Conservation (phyloP, 2,329 filamentous ascomycete species). For the Cytospora paraplurivora region DNA sequence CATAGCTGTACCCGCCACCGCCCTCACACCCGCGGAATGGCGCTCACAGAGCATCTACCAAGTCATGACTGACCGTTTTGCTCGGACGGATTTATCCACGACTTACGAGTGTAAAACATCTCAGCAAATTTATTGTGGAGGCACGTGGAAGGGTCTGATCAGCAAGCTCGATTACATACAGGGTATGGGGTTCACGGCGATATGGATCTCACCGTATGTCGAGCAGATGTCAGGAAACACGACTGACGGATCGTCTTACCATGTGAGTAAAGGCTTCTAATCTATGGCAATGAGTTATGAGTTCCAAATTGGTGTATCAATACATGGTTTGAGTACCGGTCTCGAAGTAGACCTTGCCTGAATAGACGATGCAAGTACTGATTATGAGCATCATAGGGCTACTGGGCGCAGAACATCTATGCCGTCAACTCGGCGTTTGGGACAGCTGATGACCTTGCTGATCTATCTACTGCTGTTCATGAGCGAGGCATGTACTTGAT, state of each 20-base stretch:
- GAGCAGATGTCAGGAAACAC: conserved; percentile 45
- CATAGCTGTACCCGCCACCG: conserved; percentile 10
- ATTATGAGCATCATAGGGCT: conserved; percentile 43
- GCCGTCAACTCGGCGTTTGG: conserved; percentile 53
- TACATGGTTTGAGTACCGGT: neutral
- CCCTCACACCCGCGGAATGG: conserved; percentile 35
- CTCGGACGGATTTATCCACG: conserved; percentile 42
- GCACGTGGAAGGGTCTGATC: conserved; percentile 50
- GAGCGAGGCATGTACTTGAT: conserved; percentile 55
- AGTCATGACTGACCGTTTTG: conserved; percentile 48
- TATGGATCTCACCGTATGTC: conserved; percentile 52
- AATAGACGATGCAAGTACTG: neutral
- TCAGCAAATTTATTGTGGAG: conserved; percentile 48
- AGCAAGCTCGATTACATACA: conserved; percentile 53
- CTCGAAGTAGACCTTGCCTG: neutral
- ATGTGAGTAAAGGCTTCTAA: conserved; percentile 17
- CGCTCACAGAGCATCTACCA: conserved; percentile 47
- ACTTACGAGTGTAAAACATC: conserved; percentile 38
- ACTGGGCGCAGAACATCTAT: conserved; percentile 56
- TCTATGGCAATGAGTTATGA: neutral
- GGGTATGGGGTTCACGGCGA: conserved; percentile 44
- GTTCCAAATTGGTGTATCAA: neutral
- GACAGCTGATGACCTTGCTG: conserved; percentile 50
- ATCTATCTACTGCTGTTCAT: conserved; percentile 54
- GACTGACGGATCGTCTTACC: conserved; percentile 39